These are phyloP conservation scores for Filobasidium floriforme DNA, from an alignment of 768 basidiomycete species.

Conservation along the genomic window DNA sequence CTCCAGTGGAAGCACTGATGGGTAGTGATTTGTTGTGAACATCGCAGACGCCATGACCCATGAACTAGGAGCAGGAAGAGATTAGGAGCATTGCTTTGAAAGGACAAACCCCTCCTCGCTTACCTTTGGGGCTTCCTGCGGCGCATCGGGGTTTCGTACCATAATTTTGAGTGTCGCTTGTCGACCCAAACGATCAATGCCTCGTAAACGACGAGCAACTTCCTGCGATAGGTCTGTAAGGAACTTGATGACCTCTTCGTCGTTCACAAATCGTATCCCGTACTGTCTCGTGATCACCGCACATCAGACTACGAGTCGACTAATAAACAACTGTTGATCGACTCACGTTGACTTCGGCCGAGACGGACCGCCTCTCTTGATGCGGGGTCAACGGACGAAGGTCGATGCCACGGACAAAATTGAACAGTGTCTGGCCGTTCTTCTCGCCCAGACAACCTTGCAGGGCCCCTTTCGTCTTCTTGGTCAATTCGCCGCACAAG, in stretches of 20 bases:
- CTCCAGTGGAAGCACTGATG: slow-evolving; percentile 56
- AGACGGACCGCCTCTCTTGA: slow-evolving; percentile 81
- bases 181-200: slow-evolving; percentile 61
- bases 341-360: slow-evolving; percentile 88
- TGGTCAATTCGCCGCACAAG: slow-evolving; percentile 59
- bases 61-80: slow-evolving; percentile 53
- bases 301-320: background rate
- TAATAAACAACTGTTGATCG: background rate
- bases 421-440: slow-evolving; percentile 76
- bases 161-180: slow-evolving; percentile 79
- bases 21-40: slow-evolving; percentile 66
- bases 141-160: slow-evolving; percentile 75
- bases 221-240: slow-evolving; percentile 68
- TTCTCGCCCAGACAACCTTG: slow-evolving; percentile 68
- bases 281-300: slow-evolving; percentile 54
- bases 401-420: slow-evolving; percentile 76
- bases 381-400: slow-evolving; percentile 69
- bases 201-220: slow-evolving; percentile 63
- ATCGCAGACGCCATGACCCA: slow-evolving; percentile 83
- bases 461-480: slow-evolving; percentile 59
- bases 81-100: background rate
- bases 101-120: slow-evolving; percentile 20
- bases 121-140: slow-evolving; percentile 85
- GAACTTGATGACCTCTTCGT: slow-evolving; percentile 72
- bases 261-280: slow-evolving; percentile 82